A percentile compares a stretch with the other conserved stretches of the same genome.
phyloP scores from a whole-genome alignment of 768 basidiomycete genomes.

The Lactarius indigo region DNA sequence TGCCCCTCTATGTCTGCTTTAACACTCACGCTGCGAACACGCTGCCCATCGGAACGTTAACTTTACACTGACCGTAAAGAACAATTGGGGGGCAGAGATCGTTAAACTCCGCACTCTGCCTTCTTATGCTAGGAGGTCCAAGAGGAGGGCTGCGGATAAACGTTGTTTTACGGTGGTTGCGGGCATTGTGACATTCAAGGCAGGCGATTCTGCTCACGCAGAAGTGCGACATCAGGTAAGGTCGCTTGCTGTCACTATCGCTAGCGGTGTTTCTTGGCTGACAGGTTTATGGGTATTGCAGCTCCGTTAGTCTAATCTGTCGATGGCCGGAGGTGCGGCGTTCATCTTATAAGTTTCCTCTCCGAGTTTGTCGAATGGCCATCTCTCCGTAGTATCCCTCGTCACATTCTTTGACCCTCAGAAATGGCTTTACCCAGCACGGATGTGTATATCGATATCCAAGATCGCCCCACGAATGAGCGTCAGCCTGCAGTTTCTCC shows the following conservation, averaged over 20 bases:
- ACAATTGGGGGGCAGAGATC: neutral
- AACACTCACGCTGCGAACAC: neutral
- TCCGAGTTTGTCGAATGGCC: neutral
- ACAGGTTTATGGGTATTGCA: neutral
- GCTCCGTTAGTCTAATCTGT: neutral
- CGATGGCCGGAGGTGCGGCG: neutral
- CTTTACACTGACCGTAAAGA: no score
- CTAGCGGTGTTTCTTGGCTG: neutral
- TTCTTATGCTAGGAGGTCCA: neutral
- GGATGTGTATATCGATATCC: neutral
- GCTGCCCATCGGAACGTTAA: neutral
- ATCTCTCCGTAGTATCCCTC: neutral
- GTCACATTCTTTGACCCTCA: neutral
- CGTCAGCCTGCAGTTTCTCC: neutral
- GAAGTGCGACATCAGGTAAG: neutral
- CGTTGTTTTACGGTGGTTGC: neutral
- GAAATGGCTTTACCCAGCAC: neutral
- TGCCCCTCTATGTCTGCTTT: neutral
- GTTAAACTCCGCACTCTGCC: neutral
- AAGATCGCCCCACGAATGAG: neutral
- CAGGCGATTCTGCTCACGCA: neutral
- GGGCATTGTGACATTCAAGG: neutral
- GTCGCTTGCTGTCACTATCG: neutral
- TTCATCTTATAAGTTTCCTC: neutral
- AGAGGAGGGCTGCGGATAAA: no score